A percentile compares a stretch with the other conserved stretches of the same genome.
Conservation (phyloP, 495 filamentous ascomycete genomes). For the Lichenothelia convexa region DNA sequence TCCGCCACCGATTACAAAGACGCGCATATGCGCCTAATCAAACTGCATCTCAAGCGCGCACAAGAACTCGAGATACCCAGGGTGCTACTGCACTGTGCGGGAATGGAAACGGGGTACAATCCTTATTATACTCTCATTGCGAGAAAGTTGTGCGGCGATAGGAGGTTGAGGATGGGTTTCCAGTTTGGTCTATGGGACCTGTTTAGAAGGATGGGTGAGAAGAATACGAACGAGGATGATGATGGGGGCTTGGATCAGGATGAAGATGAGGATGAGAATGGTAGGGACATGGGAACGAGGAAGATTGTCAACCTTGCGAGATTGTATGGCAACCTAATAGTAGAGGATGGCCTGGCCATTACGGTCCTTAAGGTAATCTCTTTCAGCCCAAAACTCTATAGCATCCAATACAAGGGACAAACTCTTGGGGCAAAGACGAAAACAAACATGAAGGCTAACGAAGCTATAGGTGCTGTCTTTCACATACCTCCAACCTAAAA, state of each 20-base stretch:
- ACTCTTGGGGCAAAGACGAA: not conserved
- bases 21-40: slow-evolving; percentile 56
- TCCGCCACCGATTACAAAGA: slow-evolving; percentile 76
- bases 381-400: not conserved
- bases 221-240: slow-evolving; percentile 35
- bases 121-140: slow-evolving; percentile 85
- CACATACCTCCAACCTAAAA: slow-evolving; percentile 55
- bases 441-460: not conserved
- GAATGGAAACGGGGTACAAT: slow-evolving; percentile 70
- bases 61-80: slow-evolving; percentile 77
- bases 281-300: slow-evolving; percentile 32
- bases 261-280: slow-evolving; percentile 17
- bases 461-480: slow-evolving; percentile 45
- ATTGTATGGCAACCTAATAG: slow-evolving; percentile 61
- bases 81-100: slow-evolving; percentile 73
- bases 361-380: slow-evolving; percentile 38
- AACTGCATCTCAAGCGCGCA: slow-evolving; percentile 65
- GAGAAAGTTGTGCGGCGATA: slow-evolving; percentile 49
- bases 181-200: slow-evolving; percentile 72
- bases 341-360: slow-evolving; percentile 43
- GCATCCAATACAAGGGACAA: not conserved
- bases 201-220: slow-evolving; percentile 72
- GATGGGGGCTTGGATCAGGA: slow-evolving; percentile 33
- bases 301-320: slow-evolving; percentile 77
- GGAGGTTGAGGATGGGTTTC: slow-evolving; percentile 61